phyloP scores from a whole-genome alignment of 1,284 basidiomycete species.

The Ustilago trichophora region DNA sequence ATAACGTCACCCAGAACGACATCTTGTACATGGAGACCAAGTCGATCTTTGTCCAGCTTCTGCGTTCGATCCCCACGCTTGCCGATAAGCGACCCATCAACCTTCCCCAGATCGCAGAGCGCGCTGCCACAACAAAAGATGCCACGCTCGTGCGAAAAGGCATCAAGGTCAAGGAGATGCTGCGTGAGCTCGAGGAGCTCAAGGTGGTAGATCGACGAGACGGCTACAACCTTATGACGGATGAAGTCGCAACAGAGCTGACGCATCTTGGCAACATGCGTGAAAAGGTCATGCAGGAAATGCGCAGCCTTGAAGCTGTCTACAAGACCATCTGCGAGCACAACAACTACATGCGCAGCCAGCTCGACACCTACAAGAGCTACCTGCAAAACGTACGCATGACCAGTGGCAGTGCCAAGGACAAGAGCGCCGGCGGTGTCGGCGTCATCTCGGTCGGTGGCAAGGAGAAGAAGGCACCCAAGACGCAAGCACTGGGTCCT shows the following conservation, averaged over 20 bases:
- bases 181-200: conserved; percentile 91
- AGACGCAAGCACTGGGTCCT: conserved; percentile 86
- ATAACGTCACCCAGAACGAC: conserved; percentile 95
- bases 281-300: conserved; percentile 94
- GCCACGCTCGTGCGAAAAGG: conserved; percentile 91
- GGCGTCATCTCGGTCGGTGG: conserved; percentile 95
- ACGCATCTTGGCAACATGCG: conserved; percentile 93
- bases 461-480: conserved; percentile 91
- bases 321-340: conserved; percentile 99
- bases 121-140: conserved; percentile 95
- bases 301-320: conserved; percentile 88
- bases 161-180: conserved; percentile 99
- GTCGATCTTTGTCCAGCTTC: conserved; percentile 96
- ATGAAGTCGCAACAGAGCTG: conserved; percentile 93
- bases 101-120: conserved; percentile 86
- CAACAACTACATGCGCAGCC: conserved; percentile 93
- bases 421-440: conserved; percentile 77
- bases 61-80: conserved; percentile 85
- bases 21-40: conserved; percentile 99
- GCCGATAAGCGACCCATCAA: conserved; percentile 87
- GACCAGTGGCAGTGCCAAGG: conserved; percentile 70
- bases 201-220: conserved; percentile 84
- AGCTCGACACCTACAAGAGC: conserved; percentile 99
- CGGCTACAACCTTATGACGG: conserved; percentile 92
- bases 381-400: conserved; percentile 97